Evolutionary conservation across 2,329 filamentous ascomycete species (phyloP), one percentile per base, ranked within the genome.

Genomic region (Aspergillus persii): DNA sequence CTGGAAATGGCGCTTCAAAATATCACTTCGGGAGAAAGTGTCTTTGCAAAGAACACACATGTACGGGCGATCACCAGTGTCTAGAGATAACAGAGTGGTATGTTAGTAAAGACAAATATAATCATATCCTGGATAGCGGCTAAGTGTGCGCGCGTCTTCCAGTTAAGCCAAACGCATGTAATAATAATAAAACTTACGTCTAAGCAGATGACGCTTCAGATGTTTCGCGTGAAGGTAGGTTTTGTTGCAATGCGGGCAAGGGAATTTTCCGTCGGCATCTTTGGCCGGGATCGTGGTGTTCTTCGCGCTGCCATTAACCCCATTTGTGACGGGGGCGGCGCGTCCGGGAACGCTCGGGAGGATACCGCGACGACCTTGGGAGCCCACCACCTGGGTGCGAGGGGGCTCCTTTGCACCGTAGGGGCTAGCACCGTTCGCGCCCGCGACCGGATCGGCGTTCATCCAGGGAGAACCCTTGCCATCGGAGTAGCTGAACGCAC

Each of bases 31-130:
- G 52, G 92, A 96, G 79, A 99, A 99, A 36, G 93, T 98, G 78
- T 98, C 95, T 76, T 95, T 92, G 83, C 95, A 99, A 54, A 99
- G 84, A 66, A 96, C 91, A 80, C 95, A 99, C 87, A 96, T 96
- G 81, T 99, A 99, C 58, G 95, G 95, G 66, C 95, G 91, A 77
- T 98, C 94, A 71, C 95, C 95, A 62, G 95, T 98, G 81, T 99
- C 94, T 96, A 69, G 50, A 58, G 29, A 57, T 47, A 26, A 56
- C 58, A 65, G 56, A 71, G 82, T 52, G 58, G 33, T 62, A 30
- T 59, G 64, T 56, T 50, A 63, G 54, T 47, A 50, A 62, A 49
- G 56, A 47, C 4, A 18, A 33, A 50, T n/a, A 15, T n/a, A 4
- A 15, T 3, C 4, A 41, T 18, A 1, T 7, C n/a, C 44, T 11